These are phyloP conservation scores for Yamadazyma tumulicola DNA, from an alignment of 805 yeast genomes.

Conservation along the genomic window DNA sequence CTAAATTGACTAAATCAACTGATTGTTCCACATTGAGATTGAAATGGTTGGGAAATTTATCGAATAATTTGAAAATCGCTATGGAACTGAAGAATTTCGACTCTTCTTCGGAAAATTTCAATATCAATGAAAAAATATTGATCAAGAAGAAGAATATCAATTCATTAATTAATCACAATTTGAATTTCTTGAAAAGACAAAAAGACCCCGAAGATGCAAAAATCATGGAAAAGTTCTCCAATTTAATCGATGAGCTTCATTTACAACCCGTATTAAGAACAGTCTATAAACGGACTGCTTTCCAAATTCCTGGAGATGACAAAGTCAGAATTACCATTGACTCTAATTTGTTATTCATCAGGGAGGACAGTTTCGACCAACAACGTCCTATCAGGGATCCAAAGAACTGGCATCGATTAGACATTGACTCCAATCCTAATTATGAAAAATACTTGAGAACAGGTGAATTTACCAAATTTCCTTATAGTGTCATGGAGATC, in stretches of 20 bases:
- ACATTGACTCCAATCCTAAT: constrained; percentile 73
- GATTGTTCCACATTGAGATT: constrained; percentile 76
- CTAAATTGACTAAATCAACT: constrained; percentile 67
- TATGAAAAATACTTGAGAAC: constrained; percentile 74
- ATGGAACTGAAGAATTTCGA: constrained; percentile 78
- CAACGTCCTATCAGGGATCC: constrained; percentile 90
- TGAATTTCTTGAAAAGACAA: constrained; percentile 46
- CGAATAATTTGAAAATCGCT: constrained; percentile 71
- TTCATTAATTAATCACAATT: constrained; percentile 60
- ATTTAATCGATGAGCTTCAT: constrained; percentile 59
- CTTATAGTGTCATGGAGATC: constrained; percentile 85
- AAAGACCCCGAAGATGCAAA: constrained; percentile 52
- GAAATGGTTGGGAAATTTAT: constrained; percentile 86
- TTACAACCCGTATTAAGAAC: constrained; percentile 87
- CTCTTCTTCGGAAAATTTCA: constrained; percentile 48
- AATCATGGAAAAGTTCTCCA: constrained; percentile 48
- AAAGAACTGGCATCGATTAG: constrained; percentile 84
- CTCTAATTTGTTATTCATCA: constrained; percentile 78
- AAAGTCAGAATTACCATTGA: constrained; percentile 87
- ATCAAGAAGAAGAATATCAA: constrained; percentile 81
- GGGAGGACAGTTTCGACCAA: constrained; percentile 86
- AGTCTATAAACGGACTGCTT: constrained; percentile 86
- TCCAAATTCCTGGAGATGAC: constrained; percentile 97
- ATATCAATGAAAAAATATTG: constrained; percentile 58
- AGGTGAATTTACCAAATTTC: constrained; percentile 82